Percentiles rank a stretch among this genome's conserved stretches.
Evolutionary conservation across 1,284 basidiomycete genomes (phyloP).

Genomic region (Anthracocystis setariae): DNA sequence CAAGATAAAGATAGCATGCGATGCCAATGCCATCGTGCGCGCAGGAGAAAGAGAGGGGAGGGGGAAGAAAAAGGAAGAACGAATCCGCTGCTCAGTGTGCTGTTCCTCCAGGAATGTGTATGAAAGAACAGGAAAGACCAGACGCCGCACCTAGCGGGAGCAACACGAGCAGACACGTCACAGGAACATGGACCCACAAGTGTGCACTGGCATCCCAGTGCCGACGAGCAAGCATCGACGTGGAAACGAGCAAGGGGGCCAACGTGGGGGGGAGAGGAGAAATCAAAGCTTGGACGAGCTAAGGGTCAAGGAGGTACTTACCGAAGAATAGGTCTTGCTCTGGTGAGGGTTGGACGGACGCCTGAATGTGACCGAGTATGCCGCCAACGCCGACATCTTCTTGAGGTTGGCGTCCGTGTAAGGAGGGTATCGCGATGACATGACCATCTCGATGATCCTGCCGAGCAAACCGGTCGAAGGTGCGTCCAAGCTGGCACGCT

Average conservation of each 20-base stretch:
- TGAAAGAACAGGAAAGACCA: too few relatives aligned
- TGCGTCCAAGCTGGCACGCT: conserved; percentile 69
- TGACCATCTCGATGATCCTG: conserved; percentile 63
- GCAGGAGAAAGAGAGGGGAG: not conserved
- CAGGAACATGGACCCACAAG: not conserved
- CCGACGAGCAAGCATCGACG: not conserved
- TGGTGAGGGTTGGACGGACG: conserved; percentile 58
- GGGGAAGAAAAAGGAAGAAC: conserved; percentile 1
- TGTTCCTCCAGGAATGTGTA: conserved; percentile 15
- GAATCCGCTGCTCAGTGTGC: conserved; percentile 42
- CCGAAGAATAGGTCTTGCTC: conserved; percentile 38
- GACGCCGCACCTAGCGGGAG: too few relatives aligned
- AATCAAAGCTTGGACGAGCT: not conserved
- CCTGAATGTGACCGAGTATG: conserved; percentile 42
- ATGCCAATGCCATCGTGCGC: not conserved
- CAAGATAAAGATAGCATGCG: not conserved
- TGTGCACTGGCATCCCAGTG: not conserved
- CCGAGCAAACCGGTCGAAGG: conserved; percentile 68
- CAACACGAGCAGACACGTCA: not conserved
- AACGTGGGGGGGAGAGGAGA: not conserved
- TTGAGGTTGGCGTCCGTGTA: conserved; percentile 59
- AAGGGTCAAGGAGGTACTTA: conserved; percentile 23
- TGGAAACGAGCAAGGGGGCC: not conserved
- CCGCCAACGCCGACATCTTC: conserved; percentile 48
- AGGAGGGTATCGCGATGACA: conserved; percentile 68